Evolutionary conservation across 352 stramenopile genomes (phyloP), one percentile per base, ranked within the genome.

Genomic region (Phytophthora meadii): DNA sequence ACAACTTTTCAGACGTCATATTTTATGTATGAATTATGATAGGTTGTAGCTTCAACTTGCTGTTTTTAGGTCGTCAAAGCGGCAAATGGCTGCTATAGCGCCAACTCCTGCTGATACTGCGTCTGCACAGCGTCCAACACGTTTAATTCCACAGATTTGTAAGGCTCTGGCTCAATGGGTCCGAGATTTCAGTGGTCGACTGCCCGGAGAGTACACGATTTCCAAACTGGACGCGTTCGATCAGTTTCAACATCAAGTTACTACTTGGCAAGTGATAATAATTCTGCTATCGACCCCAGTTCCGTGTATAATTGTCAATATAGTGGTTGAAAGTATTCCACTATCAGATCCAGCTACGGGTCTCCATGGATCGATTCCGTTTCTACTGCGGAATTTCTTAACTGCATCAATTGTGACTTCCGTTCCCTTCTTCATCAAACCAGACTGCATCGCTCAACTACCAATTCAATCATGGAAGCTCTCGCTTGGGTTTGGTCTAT

Each of bases 201-300:
- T 76, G 0, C 51, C 56, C 17, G 67, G 64, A 6, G 54, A 79
- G 6, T 76, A 72, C 45, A 79, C 62, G 4, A 50, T 79, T 22
- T 69, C 54, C 24, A 79, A 79, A 30, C 37, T 74, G 3, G 50
- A 76, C 6, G 62, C 71, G 14, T 69, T 74, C 14, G 36, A 65
- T 5, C 34, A 32, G 10, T 79, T 61, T 17, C 49, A 47, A 25
- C 25, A 36, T 3, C 8, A 40, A 19, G 22, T 17, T 32, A 50
- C 55, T 19, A 4, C n/a, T 3, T n/a, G 44, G 15, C 15, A 22
- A n/a, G 25, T 47, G 1, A n/a, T 48, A 10, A 8, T 10, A 1
- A 52, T 69, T 14, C 49, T 79, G 19, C n/a, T 76, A 4, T 14
- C 61, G 2, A 68, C 41, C 8, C 69, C 69, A 8, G 9, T 81